Evolutionary conservation across 192 early-diverging fungal genomes (phyloP).

Genomic region (Thoreauomyces humboldtii): DNA sequence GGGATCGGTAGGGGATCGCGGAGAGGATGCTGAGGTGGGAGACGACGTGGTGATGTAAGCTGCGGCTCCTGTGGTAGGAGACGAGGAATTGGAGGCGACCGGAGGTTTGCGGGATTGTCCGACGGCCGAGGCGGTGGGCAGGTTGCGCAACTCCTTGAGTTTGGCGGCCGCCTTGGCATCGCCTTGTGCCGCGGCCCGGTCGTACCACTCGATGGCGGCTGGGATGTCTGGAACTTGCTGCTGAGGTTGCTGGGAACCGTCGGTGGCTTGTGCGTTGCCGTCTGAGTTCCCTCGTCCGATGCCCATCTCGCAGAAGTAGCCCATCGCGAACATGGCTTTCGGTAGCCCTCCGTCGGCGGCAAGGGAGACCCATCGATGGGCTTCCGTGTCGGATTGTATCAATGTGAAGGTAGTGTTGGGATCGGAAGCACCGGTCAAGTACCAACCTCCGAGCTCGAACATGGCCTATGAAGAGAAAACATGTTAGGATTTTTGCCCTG

Average conservation of each 20-base stretch:
- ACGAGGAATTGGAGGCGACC: neutral
- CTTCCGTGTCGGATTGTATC: conserved; percentile 64
- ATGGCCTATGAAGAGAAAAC: conserved; percentile 58
- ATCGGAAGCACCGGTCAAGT: conserved; percentile 73
- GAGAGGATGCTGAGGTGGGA: neutral
- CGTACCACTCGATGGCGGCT: conserved; percentile 28
- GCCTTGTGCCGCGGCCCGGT: conserved; percentile 27
- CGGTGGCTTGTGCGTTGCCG: conserved; percentile 15
- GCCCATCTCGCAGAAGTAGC: conserved; percentile 84
- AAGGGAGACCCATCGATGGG: conserved; percentile 77
- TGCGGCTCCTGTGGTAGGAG: neutral
- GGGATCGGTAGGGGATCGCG: neutral
- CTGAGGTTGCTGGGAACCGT: neutral
- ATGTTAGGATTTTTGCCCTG: neutral
- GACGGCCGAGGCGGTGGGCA: neutral
- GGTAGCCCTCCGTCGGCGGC: conserved; percentile 76
- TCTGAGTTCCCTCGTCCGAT: conserved; percentile 55
- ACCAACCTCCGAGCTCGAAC: conserved; percentile 86
- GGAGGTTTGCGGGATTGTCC: neutral
- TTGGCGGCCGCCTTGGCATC: conserved; percentile 34
- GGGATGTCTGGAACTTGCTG: neutral
- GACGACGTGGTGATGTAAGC: neutral
- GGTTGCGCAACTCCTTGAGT: conserved; percentile 29
- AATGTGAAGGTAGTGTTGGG: conserved; percentile 36
- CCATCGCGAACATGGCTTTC: conserved; percentile 85